Evolutionary conservation across 164 flowering plant genomes (phyloP), one percentile per base, ranked within the genome.

Genomic region (Stephania cephalantha): DNA sequence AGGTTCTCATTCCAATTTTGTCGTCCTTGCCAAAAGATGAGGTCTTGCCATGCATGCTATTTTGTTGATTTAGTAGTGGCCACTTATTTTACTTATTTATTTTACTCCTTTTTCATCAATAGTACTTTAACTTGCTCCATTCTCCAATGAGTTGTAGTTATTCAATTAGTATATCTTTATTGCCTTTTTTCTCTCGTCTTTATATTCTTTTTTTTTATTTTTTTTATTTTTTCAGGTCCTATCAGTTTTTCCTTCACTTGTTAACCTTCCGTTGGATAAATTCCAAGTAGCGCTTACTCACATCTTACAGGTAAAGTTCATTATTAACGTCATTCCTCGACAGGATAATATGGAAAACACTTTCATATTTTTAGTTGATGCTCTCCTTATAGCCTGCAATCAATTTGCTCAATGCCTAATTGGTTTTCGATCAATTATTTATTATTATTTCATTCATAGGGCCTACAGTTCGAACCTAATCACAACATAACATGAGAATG

Each of bases 21-120:
- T 81, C 97, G 12, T 91, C 82, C 81, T 75, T 94, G 66, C 83
- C 97, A 15, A 91, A 87, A 83, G 94, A 94, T 64, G 97, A 96
- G 98, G 99, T 96, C 75, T 46, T 46, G 70, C 48, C 46, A 13
- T 9, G 70, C 50, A 48, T 44, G n/a, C 68, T 22, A 63, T 35
- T 2, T 69, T n/a, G 25, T 76, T 61, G 10, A 52, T 64, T 72
- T 9, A 71, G 12, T 69, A 45, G 64, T 17, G 18, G 2, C 2
- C 64, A 17, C 25, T 44, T 65, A 20, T 12, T 69, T 50, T 48
- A 53, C 25, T 15, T 53, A 35, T 35, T 35, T 35, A 35, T 35
- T 46, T 22, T 68, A 67, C 29, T 30, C n/a, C 9, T 61, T 61
- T 7, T n/a, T 58, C 7, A 58, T 58, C 65, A 15, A 17, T 15